A percentile compares a stretch with the other conserved stretches of the same genome.
Conservation (phyloP, 768 basidiomycete species). For the Psilocybe tampanensis region DNA sequence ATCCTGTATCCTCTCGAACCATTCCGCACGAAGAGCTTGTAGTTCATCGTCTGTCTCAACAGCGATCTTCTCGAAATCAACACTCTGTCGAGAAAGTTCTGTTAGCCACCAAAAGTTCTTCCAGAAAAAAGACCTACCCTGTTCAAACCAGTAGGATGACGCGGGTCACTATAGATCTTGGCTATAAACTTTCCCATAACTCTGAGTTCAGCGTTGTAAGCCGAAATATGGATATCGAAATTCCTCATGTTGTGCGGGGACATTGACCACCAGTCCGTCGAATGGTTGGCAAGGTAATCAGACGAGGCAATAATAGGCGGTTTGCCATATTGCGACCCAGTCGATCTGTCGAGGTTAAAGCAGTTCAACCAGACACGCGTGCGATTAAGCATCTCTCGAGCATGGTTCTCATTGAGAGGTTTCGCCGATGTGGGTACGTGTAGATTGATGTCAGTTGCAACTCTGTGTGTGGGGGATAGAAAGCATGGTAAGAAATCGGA, state of each 20-base stretch:
- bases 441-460: constrained; percentile 88
- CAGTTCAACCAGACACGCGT: constrained; percentile 91
- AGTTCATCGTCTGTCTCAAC: constrained; percentile 71
- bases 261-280: constrained; percentile 68
- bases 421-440: constrained; percentile 76
- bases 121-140: constrained; percentile 45
- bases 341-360: constrained; percentile 89
- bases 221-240: constrained; percentile 81
- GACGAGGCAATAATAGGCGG: constrained; percentile 74
- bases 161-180: constrained; percentile 73
- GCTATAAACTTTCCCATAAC: constrained; percentile 60
- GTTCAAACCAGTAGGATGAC: constrained; percentile 75
- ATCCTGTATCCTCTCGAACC: constrained; percentile 53
- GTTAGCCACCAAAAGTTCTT: background rate
- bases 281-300: constrained; percentile 77
- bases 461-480: constrained; percentile 45
- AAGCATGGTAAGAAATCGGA: constrained; percentile 11
- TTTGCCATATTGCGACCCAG: constrained; percentile 88
- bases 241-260: constrained; percentile 69
- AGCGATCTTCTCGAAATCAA: constrained; percentile 67
- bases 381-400: constrained; percentile 86
- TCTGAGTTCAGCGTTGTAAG: constrained; percentile 75
- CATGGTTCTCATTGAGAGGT: constrained; percentile 77
- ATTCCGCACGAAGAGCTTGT: constrained; percentile 52
- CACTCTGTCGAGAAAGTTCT: constrained; percentile 40